Base-by-base conservation (phyloP, 768 basidiomycete genomes). In the Auriscalpium orientale region DNA sequence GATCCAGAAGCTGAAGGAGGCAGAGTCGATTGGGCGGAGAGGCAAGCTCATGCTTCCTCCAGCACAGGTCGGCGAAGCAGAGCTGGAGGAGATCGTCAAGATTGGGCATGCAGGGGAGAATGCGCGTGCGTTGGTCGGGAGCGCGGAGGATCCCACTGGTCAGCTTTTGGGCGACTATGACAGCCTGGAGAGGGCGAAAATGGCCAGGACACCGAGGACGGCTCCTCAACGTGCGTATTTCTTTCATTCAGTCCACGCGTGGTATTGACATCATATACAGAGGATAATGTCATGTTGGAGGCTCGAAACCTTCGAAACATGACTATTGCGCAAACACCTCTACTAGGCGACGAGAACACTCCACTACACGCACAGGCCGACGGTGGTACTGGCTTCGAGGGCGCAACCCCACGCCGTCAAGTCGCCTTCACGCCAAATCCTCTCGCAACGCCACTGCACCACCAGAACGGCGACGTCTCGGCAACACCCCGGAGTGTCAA, bases 71-170 rank as follows among this genome's bases (percentile, higher is more conserved):
- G 90, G 92, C 9, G 97, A 99, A 72, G 72, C 79, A 3, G 97
- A 99, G 70, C 72, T 99, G 51, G 97, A 98, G 72, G 94, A 98
- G 61, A 98, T 99, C 58, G 95, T 97, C 61, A 99, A 98, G 76
- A 98, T 98, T 65, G 97, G 97, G 0, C 84, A 90, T 67, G 88
- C 89, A 0, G 87, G 92, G 3, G 94, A 95, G 73, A 87, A 81
- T 63, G 90, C 95, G 16, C 87, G 93, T 67, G 83, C 88, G 4
- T 66, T 98, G 62, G 93, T 94, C 10, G 82, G 78, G 18, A 85
- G 86, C 22, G 91, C 89, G 8, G 87, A 81, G 52, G 91, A 91
- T 61, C 89, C 92, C 12, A 93, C 86, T 57, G 86, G 84, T n/a
- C 81, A 83, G 61, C 73, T 98, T 40, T 69, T 99, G 53, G 93